Evolutionary conservation across 2,329 filamentous ascomycete genomes (phyloP).

Genomic region (Mycosphaerelloides madeirae): DNA sequence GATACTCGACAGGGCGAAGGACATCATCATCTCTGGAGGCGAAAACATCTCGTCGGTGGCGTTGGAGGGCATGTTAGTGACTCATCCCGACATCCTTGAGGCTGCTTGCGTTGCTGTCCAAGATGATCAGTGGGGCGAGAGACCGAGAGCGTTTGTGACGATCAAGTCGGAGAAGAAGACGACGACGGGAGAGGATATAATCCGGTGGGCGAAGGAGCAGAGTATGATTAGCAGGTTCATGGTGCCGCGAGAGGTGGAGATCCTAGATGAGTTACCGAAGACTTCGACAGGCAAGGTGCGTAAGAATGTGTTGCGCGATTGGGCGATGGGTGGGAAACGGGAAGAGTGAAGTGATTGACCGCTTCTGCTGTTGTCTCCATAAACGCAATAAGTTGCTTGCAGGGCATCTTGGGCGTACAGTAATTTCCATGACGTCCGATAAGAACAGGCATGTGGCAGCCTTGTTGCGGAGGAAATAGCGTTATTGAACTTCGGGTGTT

Average conservation of each 20-base stretch:
- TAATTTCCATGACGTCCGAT: no score
- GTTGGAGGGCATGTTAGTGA: constrained; percentile 80
- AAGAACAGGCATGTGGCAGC: no score
- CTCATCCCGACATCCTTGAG: constrained; percentile 85
- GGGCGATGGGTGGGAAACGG: constrained; percentile 58
- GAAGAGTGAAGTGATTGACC: not conserved
- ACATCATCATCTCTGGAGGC: constrained; percentile 96
- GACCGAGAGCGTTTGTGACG: constrained; percentile 91
- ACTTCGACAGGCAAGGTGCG: constrained; percentile 94
- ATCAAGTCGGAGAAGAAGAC: constrained; percentile 58
- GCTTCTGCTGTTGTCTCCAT: no score
- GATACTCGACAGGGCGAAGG: constrained; percentile 90
- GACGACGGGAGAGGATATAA: constrained; percentile 63
- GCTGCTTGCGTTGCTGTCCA: constrained; percentile 83
- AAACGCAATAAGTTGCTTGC: no score
- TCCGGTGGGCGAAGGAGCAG: constrained; percentile 78
- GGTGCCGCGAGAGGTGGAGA: constrained; percentile 67
- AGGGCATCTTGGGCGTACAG: no score
- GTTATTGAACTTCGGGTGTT: no score
- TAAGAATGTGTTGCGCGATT: constrained; percentile 88
- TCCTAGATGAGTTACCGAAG: constrained; percentile 87
- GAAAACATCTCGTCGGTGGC: constrained; percentile 97
- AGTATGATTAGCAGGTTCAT: constrained; percentile 86
- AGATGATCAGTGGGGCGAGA: constrained; percentile 89
- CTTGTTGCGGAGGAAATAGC: no score